Percentiles rank a stretch among this genome's conserved stretches.
Evolutionary conservation across 306 rosid species (phyloP).

Genomic region (Betula pendula): DNA sequence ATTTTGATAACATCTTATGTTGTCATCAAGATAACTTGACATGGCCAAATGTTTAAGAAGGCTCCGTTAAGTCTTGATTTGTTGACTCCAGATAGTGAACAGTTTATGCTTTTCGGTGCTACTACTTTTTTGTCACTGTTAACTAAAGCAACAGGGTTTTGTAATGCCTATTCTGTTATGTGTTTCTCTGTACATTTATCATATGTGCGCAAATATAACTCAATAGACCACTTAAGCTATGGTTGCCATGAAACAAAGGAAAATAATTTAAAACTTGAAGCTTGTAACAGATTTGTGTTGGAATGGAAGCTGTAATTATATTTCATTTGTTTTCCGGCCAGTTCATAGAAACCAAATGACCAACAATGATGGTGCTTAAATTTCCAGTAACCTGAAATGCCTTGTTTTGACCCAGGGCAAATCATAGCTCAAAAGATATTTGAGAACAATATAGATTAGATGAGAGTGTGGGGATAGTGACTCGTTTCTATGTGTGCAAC

Average conservation of each 20-base stretch:
- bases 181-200: not conserved
- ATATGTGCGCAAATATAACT: not conserved
- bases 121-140: not conserved
- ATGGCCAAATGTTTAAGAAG: not conserved
- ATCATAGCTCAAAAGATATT: too few species aligned
- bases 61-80: not conserved
- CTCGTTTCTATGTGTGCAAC: too few species aligned
- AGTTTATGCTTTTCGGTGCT: not conserved
- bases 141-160: not conserved
- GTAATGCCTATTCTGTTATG: not conserved
- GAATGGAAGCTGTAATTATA: too few species aligned
- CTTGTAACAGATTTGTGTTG: too few species aligned
- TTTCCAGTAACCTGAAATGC: too few species aligned
- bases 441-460: too few species aligned
- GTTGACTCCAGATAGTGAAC: not conserved
- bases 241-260: not conserved
- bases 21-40: not conserved
- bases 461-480: too few species aligned
- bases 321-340: too few species aligned
- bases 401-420: too few species aligned
- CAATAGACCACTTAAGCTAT: not conserved
- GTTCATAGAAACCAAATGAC: too few species aligned
- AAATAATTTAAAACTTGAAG: not conserved
- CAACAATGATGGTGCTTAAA: too few species aligned
- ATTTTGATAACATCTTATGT: not conserved